Base-by-base conservation (phyloP, 805 yeast species). In the Saccharomycopsis babjevae region DNA sequence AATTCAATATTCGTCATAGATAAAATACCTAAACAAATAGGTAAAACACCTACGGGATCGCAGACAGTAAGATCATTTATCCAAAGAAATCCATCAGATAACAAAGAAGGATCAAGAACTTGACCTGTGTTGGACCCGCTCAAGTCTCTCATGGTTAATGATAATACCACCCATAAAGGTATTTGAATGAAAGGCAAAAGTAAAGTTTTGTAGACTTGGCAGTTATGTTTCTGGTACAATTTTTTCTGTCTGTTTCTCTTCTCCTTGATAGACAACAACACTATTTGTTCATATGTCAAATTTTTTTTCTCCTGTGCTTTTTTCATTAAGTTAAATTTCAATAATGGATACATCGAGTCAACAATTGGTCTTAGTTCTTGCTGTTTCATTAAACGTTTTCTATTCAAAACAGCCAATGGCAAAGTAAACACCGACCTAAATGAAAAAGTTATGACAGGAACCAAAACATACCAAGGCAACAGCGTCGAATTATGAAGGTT, bases 151-250 rank as follows among this genome's bases (percentile, higher is more conserved):
- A 91, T 80, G 1, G 91, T 84, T 66, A 85, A 76, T 13, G 94
- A 86, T 78, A 92, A 77, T 1, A 86, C 77, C 1, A 91, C 78
- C 96, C 97, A 92, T 5, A 92, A 70, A 0, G 98, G 98, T 22
- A 93, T 78, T 69, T 92, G 98, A 18, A 89, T 81, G 0, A 84
- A 73, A 1, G 97, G 97, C 43, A 90, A 74, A 3, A 88, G 67
- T 60, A 83, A 74, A 67, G 88, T 84, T 70, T 91, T 92, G 90
- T 96, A 92, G 61, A 85, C 71, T 68, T 89, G 93, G 59, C 91
- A 88, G 10, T 78, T 75, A 67, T 86, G 77, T 59, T 81, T 78
- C 64, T 79, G 80, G 73, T 87, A 92, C n/a, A 92, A 74, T 57
- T 70, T 70, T 66, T 85, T 83, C 66, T 93, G 96, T 64, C 96